phyloP scores from a whole-genome alignment of 495 filamentous ascomycete genomes.

The Penicillium tannophilum region DNA sequence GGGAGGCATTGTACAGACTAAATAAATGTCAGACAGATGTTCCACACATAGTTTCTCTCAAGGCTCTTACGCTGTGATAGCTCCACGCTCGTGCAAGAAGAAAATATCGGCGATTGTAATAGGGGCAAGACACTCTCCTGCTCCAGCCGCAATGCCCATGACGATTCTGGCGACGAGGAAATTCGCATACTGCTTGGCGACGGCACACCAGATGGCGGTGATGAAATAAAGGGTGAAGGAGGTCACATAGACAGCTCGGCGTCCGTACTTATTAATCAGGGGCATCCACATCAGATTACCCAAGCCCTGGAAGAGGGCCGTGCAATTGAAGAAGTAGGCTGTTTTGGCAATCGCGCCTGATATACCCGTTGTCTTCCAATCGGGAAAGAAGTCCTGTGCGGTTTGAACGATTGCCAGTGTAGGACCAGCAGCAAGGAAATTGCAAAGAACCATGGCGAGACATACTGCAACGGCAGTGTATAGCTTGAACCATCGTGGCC shows the following conservation, averaged over 20 bases:
- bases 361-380: constrained; percentile 30
- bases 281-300: constrained; percentile 60
- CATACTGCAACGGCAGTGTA: constrained; percentile 53
- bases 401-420: constrained; percentile 53
- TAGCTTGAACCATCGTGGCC: constrained; percentile 48
- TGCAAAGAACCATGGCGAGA: constrained; percentile 56
- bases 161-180: constrained; percentile 50
- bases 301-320: constrained; percentile 50
- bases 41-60: too few species aligned
- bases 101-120: constrained; percentile 59
- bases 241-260: constrained; percentile 53
- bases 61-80: constrained; percentile 39
- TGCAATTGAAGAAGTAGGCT: constrained; percentile 56
- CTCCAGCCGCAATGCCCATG: constrained; percentile 54
- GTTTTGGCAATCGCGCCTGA: constrained; percentile 44
- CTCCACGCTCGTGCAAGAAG: constrained; percentile 60
- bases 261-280: constrained; percentile 55
- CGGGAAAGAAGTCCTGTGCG: constrained; percentile 42
- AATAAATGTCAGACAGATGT: background rate
- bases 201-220: constrained; percentile 47
- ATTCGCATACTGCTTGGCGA: constrained; percentile 43
- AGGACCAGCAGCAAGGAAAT: constrained; percentile 57
- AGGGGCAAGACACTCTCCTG: constrained; percentile 54
- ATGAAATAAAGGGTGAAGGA: constrained; percentile 49
- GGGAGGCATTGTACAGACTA: constrained; percentile 46